Percentiles rank a stretch among this genome's conserved stretches.
These are phyloP conservation scores for Phaeosphaeriaceae sp. DNA, from an alignment of 2,329 filamentous ascomycete genomes.

Conservation along the genomic window DNA sequence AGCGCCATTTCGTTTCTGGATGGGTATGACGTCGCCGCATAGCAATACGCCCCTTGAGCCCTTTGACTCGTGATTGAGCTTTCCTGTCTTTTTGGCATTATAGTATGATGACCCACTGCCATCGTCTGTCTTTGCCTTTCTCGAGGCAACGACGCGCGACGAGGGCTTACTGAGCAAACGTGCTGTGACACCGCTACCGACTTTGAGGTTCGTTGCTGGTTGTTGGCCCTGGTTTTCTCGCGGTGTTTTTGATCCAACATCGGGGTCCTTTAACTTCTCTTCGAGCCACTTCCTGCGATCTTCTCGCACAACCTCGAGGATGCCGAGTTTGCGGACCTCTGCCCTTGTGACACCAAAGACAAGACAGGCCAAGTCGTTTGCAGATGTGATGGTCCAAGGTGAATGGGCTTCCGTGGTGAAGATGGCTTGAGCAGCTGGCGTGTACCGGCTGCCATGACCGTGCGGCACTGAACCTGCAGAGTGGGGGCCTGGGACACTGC, in stretches of 20 bases:
- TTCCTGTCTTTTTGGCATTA: conserved; percentile 59
- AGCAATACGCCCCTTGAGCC: conserved; percentile 88
- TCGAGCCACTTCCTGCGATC: conserved; percentile 90
- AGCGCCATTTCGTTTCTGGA: conserved; percentile 91
- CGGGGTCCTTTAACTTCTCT: conserved; percentile 75
- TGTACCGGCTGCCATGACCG: conserved; percentile 87
- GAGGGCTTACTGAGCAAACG: conserved; percentile 84
- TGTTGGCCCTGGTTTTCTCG: conserved; percentile 34
- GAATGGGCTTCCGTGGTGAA: conserved; percentile 92
- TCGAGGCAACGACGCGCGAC: conserved; percentile 60
- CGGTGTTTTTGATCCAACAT: conserved; percentile 53
- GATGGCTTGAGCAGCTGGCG: conserved; percentile 90
- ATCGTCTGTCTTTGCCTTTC: conserved; percentile 70
- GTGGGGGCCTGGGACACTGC: conserved; percentile 41
- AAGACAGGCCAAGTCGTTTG: conserved; percentile 93
- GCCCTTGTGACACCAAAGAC: conserved; percentile 99
- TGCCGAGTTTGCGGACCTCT: conserved; percentile 92
- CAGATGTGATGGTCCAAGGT: conserved; percentile 94
- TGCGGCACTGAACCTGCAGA: conserved; percentile 62
- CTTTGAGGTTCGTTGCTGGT: conserved; percentile 57
- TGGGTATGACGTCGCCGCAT: conserved; percentile 97
- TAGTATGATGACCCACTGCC: conserved; percentile 58
- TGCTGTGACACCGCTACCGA: conserved; percentile 86
- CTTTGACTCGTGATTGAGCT: conserved; percentile 69
- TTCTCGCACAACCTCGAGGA: conserved; percentile 90